Percentiles rank a stretch among this genome's conserved stretches.
These are phyloP conservation scores for Ophiostoma quercus DNA, from an alignment of 2,329 filamentous ascomycete species.

Conservation along the genomic window DNA sequence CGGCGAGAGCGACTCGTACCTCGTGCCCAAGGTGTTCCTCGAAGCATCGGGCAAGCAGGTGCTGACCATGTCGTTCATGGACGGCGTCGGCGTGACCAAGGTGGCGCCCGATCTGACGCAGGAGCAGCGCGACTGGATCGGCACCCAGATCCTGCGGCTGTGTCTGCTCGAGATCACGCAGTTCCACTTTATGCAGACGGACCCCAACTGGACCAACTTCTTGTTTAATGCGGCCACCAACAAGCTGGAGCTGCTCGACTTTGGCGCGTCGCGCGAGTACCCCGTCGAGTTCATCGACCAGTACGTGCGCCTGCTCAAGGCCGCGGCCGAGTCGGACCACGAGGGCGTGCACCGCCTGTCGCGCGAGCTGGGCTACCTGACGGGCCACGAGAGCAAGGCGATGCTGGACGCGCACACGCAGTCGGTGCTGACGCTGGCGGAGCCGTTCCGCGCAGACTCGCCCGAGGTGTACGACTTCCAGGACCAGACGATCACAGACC, in stretches of 20 bases:
- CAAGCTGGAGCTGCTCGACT: conserved; percentile 87
- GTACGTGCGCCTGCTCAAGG: conserved; percentile 75
- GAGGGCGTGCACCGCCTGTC: conserved; percentile 61
- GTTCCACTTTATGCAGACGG: conserved; percentile 98
- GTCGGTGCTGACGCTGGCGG: conserved; percentile 82
- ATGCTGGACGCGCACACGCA: conserved; percentile 92
- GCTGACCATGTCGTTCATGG: conserved; percentile 84
- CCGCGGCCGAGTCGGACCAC: conserved; percentile 68
- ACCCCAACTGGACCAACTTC: conserved; percentile 99
- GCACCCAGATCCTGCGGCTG: conserved; percentile 84
- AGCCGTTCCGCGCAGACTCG: conserved; percentile 74
- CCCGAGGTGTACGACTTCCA: conserved; percentile 86
- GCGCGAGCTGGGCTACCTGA: conserved; percentile 79
- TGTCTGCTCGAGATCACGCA: conserved; percentile 90
- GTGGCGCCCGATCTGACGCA: conserved; percentile 65
- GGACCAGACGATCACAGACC: conserved; percentile 92
- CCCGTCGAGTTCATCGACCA: conserved; percentile 71
- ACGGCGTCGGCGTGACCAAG: conserved; percentile 79
- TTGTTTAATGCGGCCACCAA: conserved; percentile 70
- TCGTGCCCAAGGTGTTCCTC: conserved; percentile 53
- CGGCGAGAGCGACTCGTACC: conserved; percentile 51
- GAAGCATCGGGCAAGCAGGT: conserved; percentile 32
- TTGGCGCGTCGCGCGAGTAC: conserved; percentile 85
- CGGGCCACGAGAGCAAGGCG: conserved; percentile 73
- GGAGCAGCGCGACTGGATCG: conserved; percentile 89